Evolutionary conservation across 495 filamentous ascomycete genomes (phyloP).

Genomic region (Lineolata rhizophorae): DNA sequence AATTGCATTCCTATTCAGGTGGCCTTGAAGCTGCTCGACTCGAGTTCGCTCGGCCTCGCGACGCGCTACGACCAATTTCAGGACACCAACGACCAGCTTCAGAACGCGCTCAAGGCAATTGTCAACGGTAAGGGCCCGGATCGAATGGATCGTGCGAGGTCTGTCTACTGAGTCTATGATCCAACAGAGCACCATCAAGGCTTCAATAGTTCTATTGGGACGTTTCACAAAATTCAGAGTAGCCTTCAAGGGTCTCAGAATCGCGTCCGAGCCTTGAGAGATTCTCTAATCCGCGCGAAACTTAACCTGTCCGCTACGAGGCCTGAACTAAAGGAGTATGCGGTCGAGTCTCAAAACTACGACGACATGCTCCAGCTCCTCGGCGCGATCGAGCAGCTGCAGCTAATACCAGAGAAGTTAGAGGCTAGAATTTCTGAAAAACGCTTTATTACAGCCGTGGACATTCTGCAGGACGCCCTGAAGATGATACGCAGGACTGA

Average conservation of each 20-base stretch:
- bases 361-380: constrained; percentile 76
- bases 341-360: constrained; percentile 69
- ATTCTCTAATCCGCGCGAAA: constrained; percentile 67
- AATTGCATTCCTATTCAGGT: constrained; percentile 84
- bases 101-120: constrained; percentile 79
- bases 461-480: constrained; percentile 71
- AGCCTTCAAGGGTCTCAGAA: constrained; percentile 78
- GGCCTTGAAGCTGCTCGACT: constrained; percentile 79
- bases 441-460: constrained; percentile 77
- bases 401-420: constrained; percentile 75
- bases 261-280: constrained; percentile 60
- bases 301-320: constrained; percentile 63
- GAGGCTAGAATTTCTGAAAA: constrained; percentile 93
- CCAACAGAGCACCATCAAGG: constrained; percentile 98
- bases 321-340: constrained; percentile 74
- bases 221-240: constrained; percentile 92
- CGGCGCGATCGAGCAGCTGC: constrained; percentile 66
- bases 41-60: constrained; percentile 77
- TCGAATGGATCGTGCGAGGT: no score
- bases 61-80: constrained; percentile 68
- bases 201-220: constrained; percentile 97
- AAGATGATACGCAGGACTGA: constrained; percentile 65
- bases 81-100: constrained; percentile 59
- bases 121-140: no score
- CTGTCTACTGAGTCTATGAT: no score